Conservation (phyloP, 2,329 filamentous ascomycete species). For the Coniella vitis region DNA sequence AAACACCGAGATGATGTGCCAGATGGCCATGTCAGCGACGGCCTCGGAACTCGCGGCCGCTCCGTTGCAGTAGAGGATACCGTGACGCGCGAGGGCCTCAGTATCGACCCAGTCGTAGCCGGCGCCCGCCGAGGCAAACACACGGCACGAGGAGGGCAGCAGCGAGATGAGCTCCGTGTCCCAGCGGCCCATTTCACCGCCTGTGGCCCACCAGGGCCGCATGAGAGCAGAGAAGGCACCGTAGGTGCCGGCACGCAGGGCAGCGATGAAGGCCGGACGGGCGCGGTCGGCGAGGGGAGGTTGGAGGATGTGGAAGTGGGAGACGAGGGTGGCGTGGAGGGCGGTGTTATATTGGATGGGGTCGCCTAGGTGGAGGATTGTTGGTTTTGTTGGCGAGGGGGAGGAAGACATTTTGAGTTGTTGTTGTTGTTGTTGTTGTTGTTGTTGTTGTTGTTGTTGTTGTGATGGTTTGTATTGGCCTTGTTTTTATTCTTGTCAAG, state of each 20-base stretch:
- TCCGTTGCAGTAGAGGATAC: slow-evolving; percentile 56
- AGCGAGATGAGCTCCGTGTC: slow-evolving; percentile 50
- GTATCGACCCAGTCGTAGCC: slow-evolving; percentile 61
- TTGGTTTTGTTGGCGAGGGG: slow-evolving; percentile 14
- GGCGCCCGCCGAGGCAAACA: slow-evolving; percentile 59
- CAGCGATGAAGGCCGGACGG: slow-evolving; percentile 30
- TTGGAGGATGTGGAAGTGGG: slow-evolving; percentile 26
- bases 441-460: no score
- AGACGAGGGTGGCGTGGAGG: slow-evolving; percentile 25
- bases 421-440: no score
- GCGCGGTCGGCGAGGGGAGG: slow-evolving; percentile 32
- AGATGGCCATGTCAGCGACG: slow-evolving; percentile 54
- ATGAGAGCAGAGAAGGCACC: slow-evolving; percentile 39
- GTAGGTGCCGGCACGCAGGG: slow-evolving; percentile 31
- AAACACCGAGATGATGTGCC: slow-evolving; percentile 52
- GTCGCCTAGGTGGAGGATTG: slow-evolving; percentile 28
- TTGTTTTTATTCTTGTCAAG: no score
- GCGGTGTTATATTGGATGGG: slow-evolving; percentile 25
- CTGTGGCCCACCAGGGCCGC: slow-evolving; percentile 57
- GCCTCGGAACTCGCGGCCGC: slow-evolving; percentile 54
- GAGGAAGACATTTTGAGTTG: not conserved
- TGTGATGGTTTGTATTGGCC: no score
- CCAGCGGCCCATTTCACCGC: slow-evolving; percentile 60
- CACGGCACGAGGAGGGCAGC: slow-evolving; percentile 45
- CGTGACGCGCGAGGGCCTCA: slow-evolving; percentile 22